Evolutionary conservation across 345 rosid genomes (phyloP).

Genomic region (Hibiscus mutabilis): DNA sequence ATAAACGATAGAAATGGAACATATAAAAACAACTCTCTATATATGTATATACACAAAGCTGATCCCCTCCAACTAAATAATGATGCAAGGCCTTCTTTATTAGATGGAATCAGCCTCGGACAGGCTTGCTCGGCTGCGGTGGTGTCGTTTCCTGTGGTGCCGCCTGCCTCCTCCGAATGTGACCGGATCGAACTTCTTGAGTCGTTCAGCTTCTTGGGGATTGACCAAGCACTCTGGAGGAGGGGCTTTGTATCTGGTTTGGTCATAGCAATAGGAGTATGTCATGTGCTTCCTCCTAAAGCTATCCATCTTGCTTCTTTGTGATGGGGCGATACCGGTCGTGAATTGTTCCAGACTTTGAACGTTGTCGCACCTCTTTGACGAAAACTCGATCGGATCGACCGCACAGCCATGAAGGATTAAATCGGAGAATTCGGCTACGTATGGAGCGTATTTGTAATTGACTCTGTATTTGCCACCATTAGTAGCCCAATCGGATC

Average conservation of each 20-base stretch:
- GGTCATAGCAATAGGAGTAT: constrained; percentile 94
- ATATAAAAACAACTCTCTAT: too few species aligned
- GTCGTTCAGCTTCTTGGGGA: constrained; percentile 56
- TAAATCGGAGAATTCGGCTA: constrained; percentile 56
- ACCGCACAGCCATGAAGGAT: constrained; percentile 84
- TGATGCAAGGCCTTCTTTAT: constrained; percentile 1
- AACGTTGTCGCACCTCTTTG: constrained; percentile 45
- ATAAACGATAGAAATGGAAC: constrained; percentile 22
- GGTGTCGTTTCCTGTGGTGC: constrained; percentile 44
- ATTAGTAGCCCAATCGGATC: constrained; percentile 89
- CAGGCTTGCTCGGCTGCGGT: constrained; percentile 28
- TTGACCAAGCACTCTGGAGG: constrained; percentile 58
- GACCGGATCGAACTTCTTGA: constrained; percentile 62
- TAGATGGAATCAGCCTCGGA: constrained; percentile 13
- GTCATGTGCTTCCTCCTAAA: constrained; percentile 75
- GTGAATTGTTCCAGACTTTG: constrained; percentile 25
- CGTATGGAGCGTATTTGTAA: constrained; percentile 83
- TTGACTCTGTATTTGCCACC: constrained; percentile 92
- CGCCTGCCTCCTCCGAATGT: constrained; percentile 59
- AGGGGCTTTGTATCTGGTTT: constrained; percentile 57
- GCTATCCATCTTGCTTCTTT: constrained; percentile 55
- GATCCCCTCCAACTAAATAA: constrained; percentile 11
- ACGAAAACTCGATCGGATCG: constrained; percentile 57
- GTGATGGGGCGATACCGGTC: constrained; percentile 29
- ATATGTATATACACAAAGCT: constrained; percentile 24